phyloP scores from a whole-genome alignment of 2,329 filamentous ascomycete genomes.

The Trichophyton rubrum region DNA sequence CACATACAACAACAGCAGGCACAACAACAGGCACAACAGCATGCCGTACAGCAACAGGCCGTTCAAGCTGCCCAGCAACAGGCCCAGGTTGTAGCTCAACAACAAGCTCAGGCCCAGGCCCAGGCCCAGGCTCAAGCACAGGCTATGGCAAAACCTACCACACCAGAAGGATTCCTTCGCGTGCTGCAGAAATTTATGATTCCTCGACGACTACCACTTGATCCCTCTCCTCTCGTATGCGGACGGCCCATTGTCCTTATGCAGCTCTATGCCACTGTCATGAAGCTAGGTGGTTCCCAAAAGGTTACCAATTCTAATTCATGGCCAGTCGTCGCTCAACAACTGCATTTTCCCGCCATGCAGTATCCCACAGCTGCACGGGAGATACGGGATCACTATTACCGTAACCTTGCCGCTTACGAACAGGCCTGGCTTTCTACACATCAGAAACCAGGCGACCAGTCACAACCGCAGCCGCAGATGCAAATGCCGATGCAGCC shows the following conservation, averaged over 20 bases:
- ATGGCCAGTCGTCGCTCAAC: constrained; percentile 61
- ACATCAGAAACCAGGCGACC: constrained; percentile 34
- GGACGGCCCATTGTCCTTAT: constrained; percentile 64
- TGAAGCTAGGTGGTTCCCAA: constrained; percentile 65
- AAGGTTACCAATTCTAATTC: constrained; percentile 55
- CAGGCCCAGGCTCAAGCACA: constrained; percentile 36
- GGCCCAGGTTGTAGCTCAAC: constrained; percentile 24
- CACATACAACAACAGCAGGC: constrained; percentile 16
- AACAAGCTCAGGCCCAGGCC: constrained; percentile 37
- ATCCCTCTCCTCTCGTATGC: constrained; percentile 59
- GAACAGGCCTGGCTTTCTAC: constrained; percentile 44
- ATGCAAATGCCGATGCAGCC: constrained; percentile 30
- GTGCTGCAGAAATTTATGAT: constrained; percentile 68
- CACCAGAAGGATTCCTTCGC: constrained; percentile 60
- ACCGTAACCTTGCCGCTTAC: constrained; percentile 62
- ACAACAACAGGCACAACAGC: constrained; percentile 47
- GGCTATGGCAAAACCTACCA: constrained; percentile 29
- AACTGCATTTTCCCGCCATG: constrained; percentile 46
- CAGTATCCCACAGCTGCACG: constrained; percentile 55
- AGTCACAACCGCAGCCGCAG: neutral
- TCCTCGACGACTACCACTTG: constrained; percentile 58
- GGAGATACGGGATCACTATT: constrained; percentile 60
- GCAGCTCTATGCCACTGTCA: constrained; percentile 63
- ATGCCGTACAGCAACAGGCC: constrained; percentile 61
- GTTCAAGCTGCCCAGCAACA: constrained; percentile 3